phyloP scores from a whole-genome alignment of 176 grass and related monocot genomes.

The Oryza coarctata region DNA sequence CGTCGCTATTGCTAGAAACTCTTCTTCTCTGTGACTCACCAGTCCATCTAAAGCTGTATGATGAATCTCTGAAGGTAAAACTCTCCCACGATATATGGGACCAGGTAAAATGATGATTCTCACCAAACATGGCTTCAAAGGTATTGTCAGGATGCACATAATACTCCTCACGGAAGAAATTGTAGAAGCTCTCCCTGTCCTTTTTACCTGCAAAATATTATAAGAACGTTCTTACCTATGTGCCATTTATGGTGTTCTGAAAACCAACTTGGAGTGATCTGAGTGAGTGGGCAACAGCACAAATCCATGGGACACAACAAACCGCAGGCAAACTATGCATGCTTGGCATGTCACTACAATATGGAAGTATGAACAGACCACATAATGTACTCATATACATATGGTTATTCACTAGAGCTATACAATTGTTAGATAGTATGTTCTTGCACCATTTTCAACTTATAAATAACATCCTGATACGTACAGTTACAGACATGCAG shows the following conservation, averaged over 20 bases:
- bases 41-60: conserved; percentile 45
- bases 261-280: neutral
- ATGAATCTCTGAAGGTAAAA: conserved; percentile 49
- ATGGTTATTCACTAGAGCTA: neutral
- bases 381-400: conserved; percentile 14
- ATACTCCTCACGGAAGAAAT: conserved; percentile 57
- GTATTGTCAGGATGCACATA: conserved; percentile 56
- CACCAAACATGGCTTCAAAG: conserved; percentile 61
- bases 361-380: neutral
- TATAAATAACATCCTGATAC: neutral
- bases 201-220: conserved; percentile 48
- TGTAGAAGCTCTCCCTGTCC: conserved; percentile 39
- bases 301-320: neutral
- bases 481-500: neutral
- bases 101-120: conserved; percentile 53
- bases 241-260: neutral
- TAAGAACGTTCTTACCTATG: neutral
- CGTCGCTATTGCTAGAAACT: conserved; percentile 47
- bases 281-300: neutral
- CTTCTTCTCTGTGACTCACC: conserved; percentile 44
- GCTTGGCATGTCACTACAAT: neutral
- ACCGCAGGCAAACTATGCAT: neutral
- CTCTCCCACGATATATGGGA: conserved; percentile 60
- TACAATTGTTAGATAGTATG: neutral
- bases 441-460: neutral